Conservation (phyloP, 441 rosid genomes). For the Bruguiera hainesii region DNA sequence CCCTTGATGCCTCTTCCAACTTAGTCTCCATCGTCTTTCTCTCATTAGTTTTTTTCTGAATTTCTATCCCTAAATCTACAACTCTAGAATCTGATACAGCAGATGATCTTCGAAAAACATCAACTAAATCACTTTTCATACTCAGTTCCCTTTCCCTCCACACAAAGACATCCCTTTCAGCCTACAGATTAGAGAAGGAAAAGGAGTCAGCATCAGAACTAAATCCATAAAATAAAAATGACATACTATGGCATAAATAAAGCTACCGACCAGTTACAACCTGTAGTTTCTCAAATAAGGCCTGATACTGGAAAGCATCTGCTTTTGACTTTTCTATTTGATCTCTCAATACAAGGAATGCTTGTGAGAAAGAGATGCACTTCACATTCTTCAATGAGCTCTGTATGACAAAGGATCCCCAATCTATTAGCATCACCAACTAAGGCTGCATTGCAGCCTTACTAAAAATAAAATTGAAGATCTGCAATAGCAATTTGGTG, state of each 20-base stretch:
- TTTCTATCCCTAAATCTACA: slow-evolving; percentile 57
- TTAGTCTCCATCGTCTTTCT: slow-evolving; percentile 51
- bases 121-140: slow-evolving; percentile 69
- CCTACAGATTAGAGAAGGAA: slow-evolving; percentile 44
- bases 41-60: slow-evolving; percentile 65
- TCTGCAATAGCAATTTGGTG: background rate
- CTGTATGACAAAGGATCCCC: slow-evolving; percentile 48
- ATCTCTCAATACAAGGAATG: slow-evolving; percentile 55
- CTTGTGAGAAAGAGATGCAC: slow-evolving; percentile 69
- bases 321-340: slow-evolving; percentile 77
- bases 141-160: slow-evolving; percentile 90
- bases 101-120: slow-evolving; percentile 69
- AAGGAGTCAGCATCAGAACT: slow-evolving; percentile 33
- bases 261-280: slow-evolving; percentile 77
- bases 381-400: slow-evolving; percentile 67
- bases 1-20: slow-evolving; percentile 68
- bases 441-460: slow-evolving; percentile 21
- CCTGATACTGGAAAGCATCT: slow-evolving; percentile 62
- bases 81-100: slow-evolving; percentile 67
- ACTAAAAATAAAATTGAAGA: slow-evolving; percentile 10
- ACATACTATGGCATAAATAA: slow-evolving; percentile 35
- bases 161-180: slow-evolving; percentile 74
- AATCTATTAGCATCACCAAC: slow-evolving; percentile 30
- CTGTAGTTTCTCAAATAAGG: slow-evolving; percentile 88
- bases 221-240: slow-evolving; percentile 25